Evolutionary conservation across 2,329 filamentous ascomycete species (phyloP).

Genomic region (Lecanicillium sp.): DNA sequence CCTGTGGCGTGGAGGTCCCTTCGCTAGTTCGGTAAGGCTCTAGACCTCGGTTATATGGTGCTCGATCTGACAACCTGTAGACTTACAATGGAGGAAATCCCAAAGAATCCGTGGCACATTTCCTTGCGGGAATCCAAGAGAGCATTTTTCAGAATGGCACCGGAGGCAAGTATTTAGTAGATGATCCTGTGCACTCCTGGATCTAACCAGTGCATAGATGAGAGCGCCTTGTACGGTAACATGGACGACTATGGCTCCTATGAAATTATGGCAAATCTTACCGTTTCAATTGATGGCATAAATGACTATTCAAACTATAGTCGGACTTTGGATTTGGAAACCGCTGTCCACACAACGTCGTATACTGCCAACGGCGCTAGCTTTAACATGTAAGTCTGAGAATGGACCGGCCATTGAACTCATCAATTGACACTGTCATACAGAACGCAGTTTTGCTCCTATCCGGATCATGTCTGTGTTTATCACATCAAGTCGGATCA

Average conservation of each 20-base stretch:
- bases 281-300: slow-evolving; percentile 30
- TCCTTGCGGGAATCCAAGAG: slow-evolving; percentile 36
- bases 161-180: slow-evolving; percentile 28
- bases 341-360: slow-evolving; percentile 32
- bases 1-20: slow-evolving; percentile 46
- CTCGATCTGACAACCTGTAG: slow-evolving; percentile 15
- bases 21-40: slow-evolving; percentile 31
- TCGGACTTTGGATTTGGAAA: slow-evolving; percentile 37
- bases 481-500: slow-evolving; percentile 21
- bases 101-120: slow-evolving; percentile 24
- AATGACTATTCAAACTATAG: slow-evolving; percentile 28
- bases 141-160: slow-evolving; percentile 43
- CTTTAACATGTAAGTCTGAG: slow-evolving; percentile 21
- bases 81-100: slow-evolving; percentile 44
- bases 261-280: slow-evolving; percentile 41
- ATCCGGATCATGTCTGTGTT: slow-evolving; percentile 31
- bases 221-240: slow-evolving; percentile 33
- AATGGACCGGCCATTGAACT: slow-evolving; percentile 13
- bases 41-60: no score
- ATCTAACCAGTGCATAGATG: slow-evolving; percentile 21
- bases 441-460: slow-evolving; percentile 35
- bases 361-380: slow-evolving; percentile 28
- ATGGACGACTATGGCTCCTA: slow-evolving; percentile 39
- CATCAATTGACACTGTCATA: slow-evolving; percentile 10
- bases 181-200: no score